A percentile compares a stretch with the other conserved stretches of the same genome.
Evolutionary conservation across 441 rosid species (phyloP).

Genomic region (Corymbia citriodora): DNA sequence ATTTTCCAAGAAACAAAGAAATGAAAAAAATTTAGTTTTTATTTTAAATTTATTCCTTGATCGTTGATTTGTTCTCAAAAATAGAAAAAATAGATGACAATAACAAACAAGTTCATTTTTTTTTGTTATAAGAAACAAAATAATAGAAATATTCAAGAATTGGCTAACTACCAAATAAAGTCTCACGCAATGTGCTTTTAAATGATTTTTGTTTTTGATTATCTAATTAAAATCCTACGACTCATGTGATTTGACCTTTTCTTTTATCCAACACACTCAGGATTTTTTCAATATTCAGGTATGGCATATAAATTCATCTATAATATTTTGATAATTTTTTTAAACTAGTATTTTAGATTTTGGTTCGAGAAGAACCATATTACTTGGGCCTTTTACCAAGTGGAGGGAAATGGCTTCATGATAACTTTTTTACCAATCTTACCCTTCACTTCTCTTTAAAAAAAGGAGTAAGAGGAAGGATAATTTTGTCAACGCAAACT

Average conservation of each 20-base stretch:
- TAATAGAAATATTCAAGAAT: no score
- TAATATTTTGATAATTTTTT: neutral
- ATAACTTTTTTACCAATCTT: no score
- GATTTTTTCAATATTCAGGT: accelerated
- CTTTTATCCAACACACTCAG: accelerated
- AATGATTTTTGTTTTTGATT: neutral
- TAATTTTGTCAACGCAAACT: neutral
- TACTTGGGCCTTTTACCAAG: neutral
- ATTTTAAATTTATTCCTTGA: no score
- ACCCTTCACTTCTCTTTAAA: neutral
- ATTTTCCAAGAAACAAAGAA: no score
- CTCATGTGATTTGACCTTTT: accelerated
- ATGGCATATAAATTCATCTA: neutral
- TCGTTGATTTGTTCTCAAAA: no score
- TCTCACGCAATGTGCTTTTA: no score
- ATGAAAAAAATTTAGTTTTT: no score
- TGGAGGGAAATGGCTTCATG: neutral
- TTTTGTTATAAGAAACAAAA: no score
- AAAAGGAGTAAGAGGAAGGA: neutral
- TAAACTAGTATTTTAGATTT: neutral
- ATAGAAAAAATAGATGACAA: no score
- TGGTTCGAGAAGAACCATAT: accelerated
- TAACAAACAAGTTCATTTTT: no score
- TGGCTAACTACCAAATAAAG: no score
- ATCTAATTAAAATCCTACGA: accelerated